Evolutionary conservation across 495 filamentous ascomycete species (phyloP).

Genomic region (Parathielavia appendiculata): DNA sequence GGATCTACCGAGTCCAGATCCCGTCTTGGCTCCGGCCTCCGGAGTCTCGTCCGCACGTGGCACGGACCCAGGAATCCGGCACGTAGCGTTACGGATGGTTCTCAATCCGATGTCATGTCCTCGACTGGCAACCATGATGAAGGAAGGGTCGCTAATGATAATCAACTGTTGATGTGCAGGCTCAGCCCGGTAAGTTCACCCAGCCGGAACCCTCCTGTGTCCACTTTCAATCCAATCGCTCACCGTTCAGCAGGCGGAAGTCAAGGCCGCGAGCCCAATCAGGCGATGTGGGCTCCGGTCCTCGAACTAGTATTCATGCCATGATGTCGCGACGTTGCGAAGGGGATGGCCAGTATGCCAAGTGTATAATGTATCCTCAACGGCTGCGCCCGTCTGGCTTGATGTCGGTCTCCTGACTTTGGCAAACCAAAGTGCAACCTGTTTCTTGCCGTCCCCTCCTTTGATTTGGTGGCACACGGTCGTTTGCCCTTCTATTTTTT

Average conservation of each 20-base stretch:
- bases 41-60: neutral
- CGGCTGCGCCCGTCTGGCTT: neutral
- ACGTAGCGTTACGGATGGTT: neutral
- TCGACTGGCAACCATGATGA: neutral
- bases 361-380: neutral
- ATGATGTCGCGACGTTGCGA: no score
- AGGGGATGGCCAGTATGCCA: neutral
- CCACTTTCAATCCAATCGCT: neutral
- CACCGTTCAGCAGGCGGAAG: neutral
- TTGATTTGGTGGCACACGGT: neutral
- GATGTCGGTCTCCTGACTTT: neutral
- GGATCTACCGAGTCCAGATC: neutral
- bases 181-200: neutral
- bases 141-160: neutral
- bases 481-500: neutral
- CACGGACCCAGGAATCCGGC: neutral
- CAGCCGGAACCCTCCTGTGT: neutral
- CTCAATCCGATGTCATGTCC: neutral
- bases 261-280: neutral
- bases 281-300: neutral
- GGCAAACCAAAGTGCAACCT: neutral
- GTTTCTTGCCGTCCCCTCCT: neutral
- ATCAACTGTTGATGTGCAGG: neutral
- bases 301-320: neutral
- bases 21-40: neutral